phyloP scores from a whole-genome alignment of 305 asterid genomes.

The Solanum aculeatissimum region DNA sequence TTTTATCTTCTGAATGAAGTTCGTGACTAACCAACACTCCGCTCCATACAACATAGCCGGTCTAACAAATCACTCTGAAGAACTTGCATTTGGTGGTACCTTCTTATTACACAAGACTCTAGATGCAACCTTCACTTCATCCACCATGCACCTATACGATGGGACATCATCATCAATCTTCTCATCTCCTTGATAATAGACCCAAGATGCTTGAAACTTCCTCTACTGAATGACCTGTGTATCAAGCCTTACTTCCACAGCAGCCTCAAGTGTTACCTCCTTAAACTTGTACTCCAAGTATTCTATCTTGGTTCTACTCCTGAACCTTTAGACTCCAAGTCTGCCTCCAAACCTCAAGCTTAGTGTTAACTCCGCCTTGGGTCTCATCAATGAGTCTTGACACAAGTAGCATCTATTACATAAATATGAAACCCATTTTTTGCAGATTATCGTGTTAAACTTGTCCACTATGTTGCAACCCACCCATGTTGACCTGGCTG shows the following conservation, averaged over 20 bases:
- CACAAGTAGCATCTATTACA: background rate
- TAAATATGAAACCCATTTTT: background rate
- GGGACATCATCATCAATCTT: background rate
- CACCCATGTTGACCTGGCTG: background rate
- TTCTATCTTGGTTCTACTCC: background rate
- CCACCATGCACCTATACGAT: background rate
- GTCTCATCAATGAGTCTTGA: background rate
- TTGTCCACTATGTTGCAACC: background rate
- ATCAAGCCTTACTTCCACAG: background rate
- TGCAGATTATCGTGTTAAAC: background rate
- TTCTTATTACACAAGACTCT: background rate
- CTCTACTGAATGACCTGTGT: background rate
- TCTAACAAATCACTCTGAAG: background rate
- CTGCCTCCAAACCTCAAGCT: background rate
- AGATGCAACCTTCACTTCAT: background rate
- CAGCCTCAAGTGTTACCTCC: background rate
- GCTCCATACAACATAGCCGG: background rate
- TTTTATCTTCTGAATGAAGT: background rate
- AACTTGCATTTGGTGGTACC: background rate
- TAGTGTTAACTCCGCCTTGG: background rate
- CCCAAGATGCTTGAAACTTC: background rate
- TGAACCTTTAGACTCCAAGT: background rate
- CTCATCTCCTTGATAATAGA: background rate
- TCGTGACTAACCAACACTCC: background rate
- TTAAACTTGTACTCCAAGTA: background rate